phyloP scores from a whole-genome alignment of 331 rosid species.

The Acacia concinna region DNA sequence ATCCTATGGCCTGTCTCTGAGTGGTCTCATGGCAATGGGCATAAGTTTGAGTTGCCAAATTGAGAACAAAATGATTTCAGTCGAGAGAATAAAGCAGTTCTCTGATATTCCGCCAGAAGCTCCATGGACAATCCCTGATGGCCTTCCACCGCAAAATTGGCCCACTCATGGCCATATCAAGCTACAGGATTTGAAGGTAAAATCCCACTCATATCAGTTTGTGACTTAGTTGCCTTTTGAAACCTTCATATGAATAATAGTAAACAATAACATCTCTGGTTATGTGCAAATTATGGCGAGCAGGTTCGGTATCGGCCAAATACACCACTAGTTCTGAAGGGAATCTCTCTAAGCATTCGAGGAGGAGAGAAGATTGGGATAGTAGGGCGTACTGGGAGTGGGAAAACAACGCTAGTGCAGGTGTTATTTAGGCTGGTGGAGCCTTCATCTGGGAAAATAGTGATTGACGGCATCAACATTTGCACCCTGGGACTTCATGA shows the following conservation, averaged over 20 bases:
- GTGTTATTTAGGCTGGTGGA: constrained; percentile 91
- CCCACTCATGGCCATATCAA: neutral
- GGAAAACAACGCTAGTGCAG: constrained; percentile 85
- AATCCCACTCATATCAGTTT: neutral
- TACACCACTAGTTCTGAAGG: constrained; percentile 86
- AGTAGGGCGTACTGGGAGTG: constrained; percentile 93
- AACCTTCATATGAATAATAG: neutral
- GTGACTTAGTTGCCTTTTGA: neutral
- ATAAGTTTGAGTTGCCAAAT: neutral
- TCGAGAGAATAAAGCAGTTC: neutral
- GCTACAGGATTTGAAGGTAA: neutral
- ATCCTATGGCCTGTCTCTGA: neutral
- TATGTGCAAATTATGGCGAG: neutral
- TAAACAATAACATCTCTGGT: neutral
- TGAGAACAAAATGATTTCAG: neutral
- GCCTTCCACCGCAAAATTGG: neutral
- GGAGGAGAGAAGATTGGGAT: constrained; percentile 93
- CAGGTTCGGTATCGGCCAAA: constrained; percentile 81
- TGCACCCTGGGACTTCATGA: constrained; percentile 76
- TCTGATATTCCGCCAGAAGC: neutral
- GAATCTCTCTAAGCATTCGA: constrained; percentile 59
- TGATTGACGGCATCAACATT: constrained; percentile 72
- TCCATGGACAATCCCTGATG: neutral
- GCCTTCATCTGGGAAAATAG: constrained; percentile 73
- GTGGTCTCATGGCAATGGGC: neutral